Conservation (phyloP, 2,329 filamentous ascomycete genomes). For the Emericellopsis cladophorae region DNA sequence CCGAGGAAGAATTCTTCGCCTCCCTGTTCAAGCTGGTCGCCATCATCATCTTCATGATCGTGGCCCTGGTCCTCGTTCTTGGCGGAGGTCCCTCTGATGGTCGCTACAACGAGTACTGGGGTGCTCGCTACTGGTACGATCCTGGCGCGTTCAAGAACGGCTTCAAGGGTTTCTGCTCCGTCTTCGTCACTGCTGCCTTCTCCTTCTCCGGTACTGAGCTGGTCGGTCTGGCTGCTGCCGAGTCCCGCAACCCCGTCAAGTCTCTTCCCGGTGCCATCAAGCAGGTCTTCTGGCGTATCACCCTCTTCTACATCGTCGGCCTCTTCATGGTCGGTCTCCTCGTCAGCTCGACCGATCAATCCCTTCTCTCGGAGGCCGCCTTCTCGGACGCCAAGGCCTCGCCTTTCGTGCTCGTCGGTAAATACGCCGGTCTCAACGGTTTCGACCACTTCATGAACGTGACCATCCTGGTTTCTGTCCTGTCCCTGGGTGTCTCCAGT, state of each 20-base stretch:
- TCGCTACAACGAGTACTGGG: constrained; percentile 24
- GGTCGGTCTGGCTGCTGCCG: constrained; percentile 54
- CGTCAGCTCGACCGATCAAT: constrained; percentile 22
- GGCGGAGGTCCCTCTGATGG: constrained; percentile 37
- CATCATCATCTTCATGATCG: constrained; percentile 44
- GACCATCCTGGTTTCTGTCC: constrained; percentile 35
- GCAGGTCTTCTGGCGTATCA: constrained; percentile 45
- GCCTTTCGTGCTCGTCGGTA: constrained; percentile 33
- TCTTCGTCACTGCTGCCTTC: constrained; percentile 58
- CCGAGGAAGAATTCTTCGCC: constrained; percentile 40
- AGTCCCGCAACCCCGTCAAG: constrained; percentile 52
- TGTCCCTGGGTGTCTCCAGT: constrained; percentile 37
- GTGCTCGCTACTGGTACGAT: constrained; percentile 26
- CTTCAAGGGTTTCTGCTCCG: constrained; percentile 54
- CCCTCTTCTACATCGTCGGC: constrained; percentile 30
- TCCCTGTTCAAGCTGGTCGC: constrained; percentile 39
- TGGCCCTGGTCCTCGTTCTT: constrained; percentile 39
- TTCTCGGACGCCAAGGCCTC: constrained; percentile 22
- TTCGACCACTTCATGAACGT: constrained; percentile 37
- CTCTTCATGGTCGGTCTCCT: constrained; percentile 31
- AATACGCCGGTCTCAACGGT: constrained; percentile 29
- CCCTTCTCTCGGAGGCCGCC: constrained; percentile 20
- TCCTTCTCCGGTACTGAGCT: constrained; percentile 54
- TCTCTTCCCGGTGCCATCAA: constrained; percentile 65
- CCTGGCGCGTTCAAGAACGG: constrained; percentile 47